phyloP scores from a whole-genome alignment of 495 filamentous ascomycete genomes.

The Ascobolus immersus region DNA sequence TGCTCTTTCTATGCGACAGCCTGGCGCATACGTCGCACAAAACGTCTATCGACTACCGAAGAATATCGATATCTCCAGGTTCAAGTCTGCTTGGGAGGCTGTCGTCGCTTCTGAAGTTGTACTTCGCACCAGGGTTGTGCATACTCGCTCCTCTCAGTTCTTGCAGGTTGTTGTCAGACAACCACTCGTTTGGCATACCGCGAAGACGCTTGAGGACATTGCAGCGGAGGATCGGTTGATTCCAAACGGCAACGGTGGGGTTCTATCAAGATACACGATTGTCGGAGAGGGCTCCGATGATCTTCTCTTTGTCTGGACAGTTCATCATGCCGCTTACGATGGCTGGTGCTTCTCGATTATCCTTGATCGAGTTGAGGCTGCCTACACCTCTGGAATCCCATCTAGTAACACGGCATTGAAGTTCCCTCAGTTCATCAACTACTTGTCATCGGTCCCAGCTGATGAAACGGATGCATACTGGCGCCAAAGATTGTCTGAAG shows the following conservation, averaged over 20 bases:
- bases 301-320: slow-evolving; percentile 5
- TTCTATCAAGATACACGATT: too few species aligned
- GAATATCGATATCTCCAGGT: slow-evolving; percentile 18
- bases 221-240: too few species aligned
- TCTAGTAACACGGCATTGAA: too few species aligned
- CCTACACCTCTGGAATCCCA: slow-evolving; percentile 4
- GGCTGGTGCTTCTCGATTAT: too few species aligned
- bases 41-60: slow-evolving; percentile 21
- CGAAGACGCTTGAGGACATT: too few species aligned
- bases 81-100: slow-evolving; percentile 25
- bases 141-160: too few species aligned
- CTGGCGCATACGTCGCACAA: slow-evolving; percentile 21
- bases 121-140: slow-evolving; percentile 22
- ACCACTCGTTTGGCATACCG: slow-evolving; percentile 7
- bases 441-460: too few species aligned
- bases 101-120: slow-evolving; percentile 14
- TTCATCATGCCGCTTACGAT: slow-evolving; percentile 5
- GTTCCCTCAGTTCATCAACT: too few species aligned
- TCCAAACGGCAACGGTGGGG: too few species aligned
- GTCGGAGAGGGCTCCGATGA: slow-evolving; percentile 1
- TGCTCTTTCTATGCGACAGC: slow-evolving; percentile 20
- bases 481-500: too few species aligned
- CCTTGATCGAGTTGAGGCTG: too few species aligned
- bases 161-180: slow-evolving; percentile 9
- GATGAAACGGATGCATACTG: too few species aligned